Conservation (phyloP, 352 stramenopile species). For the Phytophthora idaei region DNA sequence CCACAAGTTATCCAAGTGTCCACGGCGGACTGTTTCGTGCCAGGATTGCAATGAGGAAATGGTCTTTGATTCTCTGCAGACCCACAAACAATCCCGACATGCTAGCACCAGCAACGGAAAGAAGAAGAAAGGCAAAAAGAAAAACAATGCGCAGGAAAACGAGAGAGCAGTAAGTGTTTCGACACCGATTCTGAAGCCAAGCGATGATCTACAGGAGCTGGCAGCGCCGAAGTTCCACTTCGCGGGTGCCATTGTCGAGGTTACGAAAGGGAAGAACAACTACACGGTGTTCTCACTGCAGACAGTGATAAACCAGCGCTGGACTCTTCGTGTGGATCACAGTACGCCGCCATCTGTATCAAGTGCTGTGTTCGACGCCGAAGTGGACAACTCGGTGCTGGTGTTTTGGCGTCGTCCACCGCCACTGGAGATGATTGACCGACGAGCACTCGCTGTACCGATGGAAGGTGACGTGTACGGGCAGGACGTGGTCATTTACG, state of each 20-base stretch:
- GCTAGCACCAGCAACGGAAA: constrained; percentile 7
- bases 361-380: constrained; percentile 5
- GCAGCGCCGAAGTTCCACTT: constrained; percentile 37
- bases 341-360: background rate
- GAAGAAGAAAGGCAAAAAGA: constrained; percentile 19
- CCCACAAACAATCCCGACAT: constrained; percentile 28
- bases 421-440: constrained; percentile 33
- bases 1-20: constrained; percentile 41
- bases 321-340: constrained; percentile 30
- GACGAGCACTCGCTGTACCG: constrained; percentile 26
- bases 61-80: constrained; percentile 36
- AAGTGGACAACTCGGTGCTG: constrained; percentile 31
- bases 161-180: background rate
- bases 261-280: constrained; percentile 28
- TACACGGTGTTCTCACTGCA: constrained; percentile 31
- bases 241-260: constrained; percentile 22
- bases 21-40: constrained; percentile 34
- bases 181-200: background rate
- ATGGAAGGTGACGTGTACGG: constrained; percentile 28
- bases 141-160: background rate
- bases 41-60: constrained; percentile 30
- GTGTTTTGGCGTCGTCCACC: constrained; percentile 38
- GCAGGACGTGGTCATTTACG: constrained; percentile 35
- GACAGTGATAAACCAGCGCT: constrained; percentile 26
- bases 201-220: constrained; percentile 3